These are phyloP conservation scores for Ascosphaera aggregata DNA, from an alignment of 2,329 filamentous ascomycete species.

Conservation along the genomic window DNA sequence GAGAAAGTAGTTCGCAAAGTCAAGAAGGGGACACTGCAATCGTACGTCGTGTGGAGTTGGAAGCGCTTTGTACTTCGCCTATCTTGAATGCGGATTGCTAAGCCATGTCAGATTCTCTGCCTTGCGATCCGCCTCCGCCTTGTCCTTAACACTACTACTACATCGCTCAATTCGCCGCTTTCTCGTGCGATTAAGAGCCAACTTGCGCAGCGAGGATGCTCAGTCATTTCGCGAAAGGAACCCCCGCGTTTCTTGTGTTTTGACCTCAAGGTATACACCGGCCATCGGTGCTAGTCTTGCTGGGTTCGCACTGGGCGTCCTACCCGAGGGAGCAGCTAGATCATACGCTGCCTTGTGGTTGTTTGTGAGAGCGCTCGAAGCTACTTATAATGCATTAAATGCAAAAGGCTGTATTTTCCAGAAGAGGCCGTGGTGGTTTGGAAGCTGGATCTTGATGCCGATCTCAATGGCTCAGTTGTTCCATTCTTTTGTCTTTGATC, in stretches of 20 bases:
- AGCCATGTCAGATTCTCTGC: constrained; percentile 11
- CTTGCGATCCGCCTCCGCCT: constrained; percentile 54
- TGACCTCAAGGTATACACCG: constrained; percentile 68
- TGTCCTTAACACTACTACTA: constrained; percentile 67
- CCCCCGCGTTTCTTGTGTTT: constrained; percentile 44
- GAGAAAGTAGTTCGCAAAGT: constrained; percentile 20
- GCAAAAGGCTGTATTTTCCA: constrained; percentile 41
- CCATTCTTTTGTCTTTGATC: constrained; percentile 54
- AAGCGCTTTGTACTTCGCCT: neutral
- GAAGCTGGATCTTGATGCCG: constrained; percentile 62
- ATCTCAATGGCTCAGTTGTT: constrained; percentile 53
- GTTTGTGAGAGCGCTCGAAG: constrained; percentile 62
- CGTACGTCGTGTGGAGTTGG: neutral
- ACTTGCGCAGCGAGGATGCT: constrained; percentile 59
- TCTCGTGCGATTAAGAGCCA: constrained; percentile 53
- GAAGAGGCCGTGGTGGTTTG: constrained; percentile 60
- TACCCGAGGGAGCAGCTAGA: constrained; percentile 46
- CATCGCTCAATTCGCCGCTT: constrained; percentile 83
- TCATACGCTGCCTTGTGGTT: constrained; percentile 63
- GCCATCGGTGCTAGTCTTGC: constrained; percentile 78
- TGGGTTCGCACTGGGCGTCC: constrained; percentile 59
- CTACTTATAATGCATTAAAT: constrained; percentile 63
- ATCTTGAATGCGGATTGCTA: neutral
- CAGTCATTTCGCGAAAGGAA: constrained; percentile 64
- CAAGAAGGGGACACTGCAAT: constrained; percentile 9